Conservation (phyloP, 2,329 filamentous ascomycete genomes). For the Truncatella angustata region DNA sequence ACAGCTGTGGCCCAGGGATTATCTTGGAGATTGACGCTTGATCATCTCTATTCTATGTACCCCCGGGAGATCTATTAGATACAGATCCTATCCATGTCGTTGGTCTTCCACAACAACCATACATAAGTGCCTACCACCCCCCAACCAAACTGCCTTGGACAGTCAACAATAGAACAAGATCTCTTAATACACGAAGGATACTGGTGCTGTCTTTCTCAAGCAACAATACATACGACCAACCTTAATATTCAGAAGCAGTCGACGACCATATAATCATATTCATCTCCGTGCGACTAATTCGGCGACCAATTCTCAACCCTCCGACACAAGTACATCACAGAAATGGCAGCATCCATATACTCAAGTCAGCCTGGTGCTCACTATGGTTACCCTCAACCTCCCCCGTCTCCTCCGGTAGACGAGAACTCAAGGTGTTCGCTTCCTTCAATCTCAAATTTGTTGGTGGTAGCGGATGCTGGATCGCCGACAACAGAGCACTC, state of each 20-base stretch:
- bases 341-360: slow-evolving; percentile 48
- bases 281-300: slow-evolving; percentile 16
- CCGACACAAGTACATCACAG: slow-evolving; percentile 26
- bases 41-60: slow-evolving; percentile 44
- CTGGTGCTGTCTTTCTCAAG: slow-evolving; percentile 12
- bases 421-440: slow-evolving; percentile 77
- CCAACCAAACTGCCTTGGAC: slow-evolving; percentile 20
- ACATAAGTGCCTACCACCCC: slow-evolving; percentile 43
- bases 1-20: slow-evolving; percentile 51
- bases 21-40: slow-evolving; percentile 48
- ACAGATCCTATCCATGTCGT: slow-evolving; percentile 39
- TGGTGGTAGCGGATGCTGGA: slow-evolving; percentile 76
- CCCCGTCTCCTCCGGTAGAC: slow-evolving; percentile 74
- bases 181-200: slow-evolving; percentile 10
- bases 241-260: slow-evolving; percentile 1
- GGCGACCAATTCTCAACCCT: no score
- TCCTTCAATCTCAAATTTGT: slow-evolving; percentile 88
- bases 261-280: slow-evolving; percentile 16
- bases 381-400: slow-evolving; percentile 60
- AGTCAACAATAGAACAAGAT: slow-evolving; percentile 14
- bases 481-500: slow-evolving; percentile 56
- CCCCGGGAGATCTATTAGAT: slow-evolving; percentile 49
- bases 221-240: background rate
- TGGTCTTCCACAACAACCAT: slow-evolving; percentile 34
- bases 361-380: slow-evolving; percentile 44